These are phyloP conservation scores for Chamaecrista fasciculata DNA, from an alignment of 306 rosid species.

Conservation along the genomic window DNA sequence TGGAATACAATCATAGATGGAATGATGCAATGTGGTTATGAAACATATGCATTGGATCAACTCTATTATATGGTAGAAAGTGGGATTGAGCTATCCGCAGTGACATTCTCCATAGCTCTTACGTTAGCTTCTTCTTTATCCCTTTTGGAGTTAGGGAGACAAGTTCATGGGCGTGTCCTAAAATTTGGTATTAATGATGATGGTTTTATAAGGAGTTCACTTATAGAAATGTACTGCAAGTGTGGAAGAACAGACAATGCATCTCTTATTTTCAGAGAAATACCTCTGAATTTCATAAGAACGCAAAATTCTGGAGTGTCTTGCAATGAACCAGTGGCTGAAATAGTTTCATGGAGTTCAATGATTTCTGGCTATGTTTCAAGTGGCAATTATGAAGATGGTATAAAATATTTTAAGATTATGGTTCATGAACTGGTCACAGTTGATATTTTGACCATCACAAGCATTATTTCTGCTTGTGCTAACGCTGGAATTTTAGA, in stretches of 20 bases:
- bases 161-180: conserved; percentile 63
- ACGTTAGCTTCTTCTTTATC: conserved; percentile 68
- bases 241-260: conserved; percentile 72
- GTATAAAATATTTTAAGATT: conserved; percentile 54
- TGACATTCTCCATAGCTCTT: conserved; percentile 68
- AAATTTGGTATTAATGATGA: conserved; percentile 45
- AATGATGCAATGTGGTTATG: conserved; percentile 58
- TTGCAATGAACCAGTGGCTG: conserved; percentile 39
- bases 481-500: conserved; percentile 55
- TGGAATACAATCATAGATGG: conserved; percentile 85
- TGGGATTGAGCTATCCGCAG: conserved; percentile 45
- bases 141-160: conserved; percentile 64
- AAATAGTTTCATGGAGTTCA: conserved; percentile 65
- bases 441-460: conserved; percentile 63
- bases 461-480: conserved; percentile 74
- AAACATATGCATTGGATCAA: conserved; percentile 50
- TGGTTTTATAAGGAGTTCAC: conserved; percentile 64
- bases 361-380: conserved; percentile 73
- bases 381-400: conserved; percentile 61
- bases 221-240: conserved; percentile 70
- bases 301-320: conserved; percentile 29
- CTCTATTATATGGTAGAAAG: conserved; percentile 59
- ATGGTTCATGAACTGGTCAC: conserved; percentile 51
- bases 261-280: conserved; percentile 47
- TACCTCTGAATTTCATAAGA: conserved; percentile 36